A percentile compares a stretch with the other conserved stretches of the same genome.
Conservation (phyloP, 768 basidiomycete genomes). For the Cubamyces sp. region DNA sequence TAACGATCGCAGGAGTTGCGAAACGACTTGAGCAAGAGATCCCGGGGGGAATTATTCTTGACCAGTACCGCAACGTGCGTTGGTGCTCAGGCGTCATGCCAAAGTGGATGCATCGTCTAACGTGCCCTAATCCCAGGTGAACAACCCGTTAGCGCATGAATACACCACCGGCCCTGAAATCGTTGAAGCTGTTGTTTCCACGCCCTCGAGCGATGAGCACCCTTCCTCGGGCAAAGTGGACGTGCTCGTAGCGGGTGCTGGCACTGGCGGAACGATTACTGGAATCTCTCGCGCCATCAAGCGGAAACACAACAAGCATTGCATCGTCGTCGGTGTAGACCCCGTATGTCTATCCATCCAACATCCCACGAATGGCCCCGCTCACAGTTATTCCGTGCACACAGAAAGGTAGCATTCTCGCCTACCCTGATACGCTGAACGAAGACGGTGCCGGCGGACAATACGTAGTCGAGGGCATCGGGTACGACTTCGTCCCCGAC, state of each 20-base stretch:
- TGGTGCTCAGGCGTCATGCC: not conserved
- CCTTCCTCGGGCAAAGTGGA: constrained; percentile 80
- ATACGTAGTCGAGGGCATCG: constrained; percentile 95
- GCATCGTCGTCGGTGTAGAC: constrained; percentile 85
- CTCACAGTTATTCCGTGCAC: constrained; percentile 17
- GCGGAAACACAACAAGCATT: constrained; percentile 73
- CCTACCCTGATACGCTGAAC: constrained; percentile 70
- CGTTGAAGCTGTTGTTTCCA: constrained; percentile 71
- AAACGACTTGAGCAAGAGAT: constrained; percentile 75
- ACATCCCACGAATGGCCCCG: not conserved
- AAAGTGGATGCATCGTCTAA: constrained; percentile 12
- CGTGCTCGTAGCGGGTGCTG: constrained; percentile 82
- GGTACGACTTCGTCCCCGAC: constrained; percentile 90
- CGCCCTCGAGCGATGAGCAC: constrained; percentile 56
- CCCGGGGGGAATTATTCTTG: constrained; percentile 85
- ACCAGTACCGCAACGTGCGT: constrained; percentile 85
- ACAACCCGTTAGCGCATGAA: constrained; percentile 94
- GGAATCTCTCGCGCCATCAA: constrained; percentile 82
- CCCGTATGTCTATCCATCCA: constrained; percentile 60
- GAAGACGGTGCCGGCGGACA: constrained; percentile 47
- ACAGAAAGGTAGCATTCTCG: constrained; percentile 88
- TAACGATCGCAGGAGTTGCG: constrained; percentile 85
- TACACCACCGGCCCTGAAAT: constrained; percentile 91
- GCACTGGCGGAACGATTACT: constrained; percentile 96
- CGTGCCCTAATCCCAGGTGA: constrained; percentile 46